Evolutionary conservation across 768 basidiomycete genomes (phyloP), one percentile per base, ranked within the genome.

Genomic region (Phylloporus arenicola): DNA sequence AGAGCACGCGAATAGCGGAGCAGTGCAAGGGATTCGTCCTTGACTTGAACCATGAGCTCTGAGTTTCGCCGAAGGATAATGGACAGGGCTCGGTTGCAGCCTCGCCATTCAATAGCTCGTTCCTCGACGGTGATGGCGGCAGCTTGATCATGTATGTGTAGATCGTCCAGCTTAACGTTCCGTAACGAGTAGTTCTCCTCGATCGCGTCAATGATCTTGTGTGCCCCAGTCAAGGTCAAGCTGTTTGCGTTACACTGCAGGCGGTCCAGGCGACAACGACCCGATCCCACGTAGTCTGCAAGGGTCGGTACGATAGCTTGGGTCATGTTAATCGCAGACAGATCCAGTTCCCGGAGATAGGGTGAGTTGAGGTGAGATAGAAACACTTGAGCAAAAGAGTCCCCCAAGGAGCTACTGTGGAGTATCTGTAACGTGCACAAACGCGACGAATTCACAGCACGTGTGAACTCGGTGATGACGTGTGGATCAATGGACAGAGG

Each of bases 231-330:
- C 40, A 71, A 61, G 4, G 78, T 78, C 8, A 86, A 62, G 25
- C 65, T 63, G 51, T 86, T 86, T 33, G 76, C 79, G 52, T 77
- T 84, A 51, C 78, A 74, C 47, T 74, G 75, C 37, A 86, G 67
- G 3, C 68, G 70, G 40, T 73, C 67, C 9, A 86, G 67, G 20
- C 63, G 68, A 54, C 81, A 82, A 17, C 72, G 73, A 10, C 70
- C 63, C 14, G 82, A 82, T 14, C 69, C 69, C 13, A 86, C 64
- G 56, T 77, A 86, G 16, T 70, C 67, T 13, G 70, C 53, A 44
- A 86, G 72, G 48, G 60, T 55, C 0, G 77, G 71, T 0, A 73
- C 69, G 12, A 73, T 69, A 27, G 51, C 57, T 31, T 64, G 63
- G 3, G 80, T 79, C 51, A 83, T 63, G 17, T 72, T 72, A 13